Conservation (phyloP, 1,284 basidiomycete species). For the Waitea zeae region DNA sequence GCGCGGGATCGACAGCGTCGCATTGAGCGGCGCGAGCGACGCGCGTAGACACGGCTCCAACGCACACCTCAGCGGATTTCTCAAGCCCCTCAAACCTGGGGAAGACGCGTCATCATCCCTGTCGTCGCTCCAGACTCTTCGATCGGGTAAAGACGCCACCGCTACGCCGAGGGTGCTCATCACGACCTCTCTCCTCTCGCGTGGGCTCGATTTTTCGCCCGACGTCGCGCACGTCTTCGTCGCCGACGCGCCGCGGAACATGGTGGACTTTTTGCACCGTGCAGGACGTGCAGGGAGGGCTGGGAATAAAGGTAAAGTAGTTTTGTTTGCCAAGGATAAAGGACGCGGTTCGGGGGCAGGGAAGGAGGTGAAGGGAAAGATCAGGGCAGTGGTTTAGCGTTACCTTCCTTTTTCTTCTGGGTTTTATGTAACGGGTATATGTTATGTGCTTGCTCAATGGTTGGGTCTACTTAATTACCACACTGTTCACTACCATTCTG, state of each 20-base stretch:
- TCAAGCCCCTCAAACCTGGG: conserved; percentile 17
- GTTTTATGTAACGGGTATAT: too few relatives aligned
- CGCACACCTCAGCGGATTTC: conserved; percentile 56
- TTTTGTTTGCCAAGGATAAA: conserved; percentile 50
- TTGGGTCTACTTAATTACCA: too few relatives aligned
- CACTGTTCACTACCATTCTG: too few relatives aligned
- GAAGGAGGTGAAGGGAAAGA: conserved; percentile 29
- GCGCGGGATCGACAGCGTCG: conserved; percentile 47
- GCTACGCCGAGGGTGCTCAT: conserved; percentile 49
- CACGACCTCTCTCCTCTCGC: conserved; percentile 81
- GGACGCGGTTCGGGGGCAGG: conserved; percentile 24
- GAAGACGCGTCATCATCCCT: background rate
- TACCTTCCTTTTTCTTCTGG: too few relatives aligned
- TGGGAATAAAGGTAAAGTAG: conserved; percentile 46
- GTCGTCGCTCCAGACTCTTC: too few relatives aligned
- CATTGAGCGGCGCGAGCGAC: conserved; percentile 37
- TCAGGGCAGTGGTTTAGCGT: conserved; percentile 29
- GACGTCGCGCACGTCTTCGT: conserved; percentile 67
- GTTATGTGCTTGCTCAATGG: too few relatives aligned
- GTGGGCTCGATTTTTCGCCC: conserved; percentile 77
- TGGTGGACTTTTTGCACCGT: conserved; percentile 80
- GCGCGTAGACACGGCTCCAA: conserved; percentile 49
- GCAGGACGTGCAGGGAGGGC: conserved; percentile 68
- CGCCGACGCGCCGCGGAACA: conserved; percentile 70
- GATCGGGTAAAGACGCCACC: background rate